A percentile compares a stretch with the other conserved stretches of the same genome.
phyloP scores from a whole-genome alignment of 345 rosid species.

The Populus pruinosa region DNA sequence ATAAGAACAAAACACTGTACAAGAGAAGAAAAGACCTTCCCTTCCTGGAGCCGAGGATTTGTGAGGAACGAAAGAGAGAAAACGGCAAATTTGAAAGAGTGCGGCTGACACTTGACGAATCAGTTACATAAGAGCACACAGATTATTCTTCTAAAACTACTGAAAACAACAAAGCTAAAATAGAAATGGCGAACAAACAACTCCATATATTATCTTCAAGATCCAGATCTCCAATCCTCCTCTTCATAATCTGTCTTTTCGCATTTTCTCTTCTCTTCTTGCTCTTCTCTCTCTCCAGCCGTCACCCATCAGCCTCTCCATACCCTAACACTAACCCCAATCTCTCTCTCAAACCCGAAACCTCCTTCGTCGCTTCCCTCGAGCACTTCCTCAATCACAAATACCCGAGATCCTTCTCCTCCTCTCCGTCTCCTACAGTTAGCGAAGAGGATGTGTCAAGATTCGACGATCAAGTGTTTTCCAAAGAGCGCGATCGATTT shows the following conservation, averaged over 20 bases:
- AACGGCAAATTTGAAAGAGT: no score
- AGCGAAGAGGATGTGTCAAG: conserved; percentile 32
- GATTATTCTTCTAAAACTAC: no score
- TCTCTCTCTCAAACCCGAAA: conserved; percentile 29
- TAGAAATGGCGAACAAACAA: conserved; percentile 38
- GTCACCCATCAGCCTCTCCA: conserved; percentile 12
- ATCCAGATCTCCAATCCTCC: conserved; percentile 41
- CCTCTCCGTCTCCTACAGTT: conserved; percentile 10
- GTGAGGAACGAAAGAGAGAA: no score
- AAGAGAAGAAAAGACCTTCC: no score
- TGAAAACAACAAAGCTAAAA: no score
- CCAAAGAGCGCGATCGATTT: conserved; percentile 42
- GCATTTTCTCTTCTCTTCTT: conserved; percentile 20
- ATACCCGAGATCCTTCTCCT: conserved; percentile 9
- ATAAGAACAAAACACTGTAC: no score
- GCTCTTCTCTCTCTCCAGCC: conserved; percentile 22
- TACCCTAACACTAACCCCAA: background rate
- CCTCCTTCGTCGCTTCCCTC: conserved; percentile 75
- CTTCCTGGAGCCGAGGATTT: no score
- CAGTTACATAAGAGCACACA: no score
- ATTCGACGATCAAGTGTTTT: conserved; percentile 44
- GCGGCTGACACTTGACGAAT: no score
- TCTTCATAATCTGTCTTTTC: conserved; percentile 33
- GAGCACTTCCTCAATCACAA: conserved; percentile 47
- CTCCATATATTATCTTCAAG: conserved; percentile 21